These are phyloP conservation scores for Quercus phellos DNA, from an alignment of 331 rosid genomes.

Conservation along the genomic window DNA sequence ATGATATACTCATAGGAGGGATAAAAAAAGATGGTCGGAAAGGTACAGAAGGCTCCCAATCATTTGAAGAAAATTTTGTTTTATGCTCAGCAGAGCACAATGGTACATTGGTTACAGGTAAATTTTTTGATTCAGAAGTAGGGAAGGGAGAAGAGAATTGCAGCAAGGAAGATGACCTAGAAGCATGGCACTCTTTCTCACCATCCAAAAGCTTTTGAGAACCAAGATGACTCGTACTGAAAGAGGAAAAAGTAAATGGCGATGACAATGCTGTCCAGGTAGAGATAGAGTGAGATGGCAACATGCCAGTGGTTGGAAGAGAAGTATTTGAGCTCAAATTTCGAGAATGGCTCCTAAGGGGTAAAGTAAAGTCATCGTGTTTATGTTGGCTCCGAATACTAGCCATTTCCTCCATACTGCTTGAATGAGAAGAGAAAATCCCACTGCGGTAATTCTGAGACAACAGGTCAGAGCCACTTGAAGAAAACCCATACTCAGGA, in stretches of 20 bases:
- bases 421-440: constrained; percentile 36
- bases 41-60: constrained; percentile 95
- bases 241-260: constrained; percentile 37
- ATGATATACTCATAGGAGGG: constrained; percentile 42
- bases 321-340: constrained; percentile 17
- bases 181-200: constrained; percentile 33
- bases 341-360: constrained; percentile 27
- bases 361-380: constrained; percentile 24
- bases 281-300: constrained; percentile 30
- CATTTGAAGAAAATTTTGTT: constrained; percentile 40
- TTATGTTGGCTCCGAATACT: constrained; percentile 28
- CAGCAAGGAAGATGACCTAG: constrained; percentile 32
- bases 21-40: constrained; percentile 78
- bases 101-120: constrained; percentile 30
- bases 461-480: constrained; percentile 21
- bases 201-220: constrained; percentile 32
- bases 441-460: constrained; percentile 30
- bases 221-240: constrained; percentile 23
- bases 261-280: constrained; percentile 35
- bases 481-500: constrained; percentile 44
- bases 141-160: constrained; percentile 38
- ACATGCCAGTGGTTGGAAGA: constrained; percentile 20
- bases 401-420: constrained; percentile 37
- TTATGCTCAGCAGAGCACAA: constrained; percentile 35
- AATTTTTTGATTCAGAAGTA: constrained; percentile 39